These are phyloP conservation scores for Exidia glandulosa DNA, from an alignment of 768 basidiomycete genomes.

Conservation along the genomic window DNA sequence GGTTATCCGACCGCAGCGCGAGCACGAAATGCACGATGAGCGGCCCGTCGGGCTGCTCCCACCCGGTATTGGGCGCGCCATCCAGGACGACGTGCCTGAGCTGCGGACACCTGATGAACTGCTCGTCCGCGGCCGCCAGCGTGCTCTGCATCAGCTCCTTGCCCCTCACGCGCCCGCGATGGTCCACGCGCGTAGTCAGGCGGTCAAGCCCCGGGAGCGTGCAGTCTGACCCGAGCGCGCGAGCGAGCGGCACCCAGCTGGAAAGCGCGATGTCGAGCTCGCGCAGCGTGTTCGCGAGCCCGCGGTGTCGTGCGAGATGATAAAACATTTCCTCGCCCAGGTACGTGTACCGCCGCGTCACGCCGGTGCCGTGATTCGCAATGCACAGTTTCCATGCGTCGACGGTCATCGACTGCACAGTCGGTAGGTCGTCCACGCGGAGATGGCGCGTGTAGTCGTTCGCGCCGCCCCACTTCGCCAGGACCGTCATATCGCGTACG, in stretches of 20 bases:
- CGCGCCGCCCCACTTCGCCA: not conserved
- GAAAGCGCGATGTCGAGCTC: not conserved
- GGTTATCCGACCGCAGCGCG: not conserved
- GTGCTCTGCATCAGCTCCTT: not conserved
- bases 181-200: not conserved
- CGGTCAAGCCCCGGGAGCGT: not conserved
- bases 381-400: not conserved
- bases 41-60: not conserved
- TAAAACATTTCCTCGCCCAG: not conserved
- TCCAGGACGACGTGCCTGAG: not conserved
- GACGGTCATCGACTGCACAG: not conserved
- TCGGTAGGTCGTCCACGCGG: not conserved
- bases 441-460: not conserved
- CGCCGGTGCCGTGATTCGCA: not conserved
- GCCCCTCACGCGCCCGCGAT: not conserved
- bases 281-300: not conserved
- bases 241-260: not conserved
- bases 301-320: not conserved
- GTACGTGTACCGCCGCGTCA: not conserved
- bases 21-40: not conserved
- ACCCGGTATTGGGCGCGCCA: not conserved
- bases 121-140: not conserved
- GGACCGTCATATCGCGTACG: not conserved
- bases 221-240: not conserved
- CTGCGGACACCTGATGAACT: not conserved